Conservation (phyloP, 257 asterid species). For the Euphrasia confusa region DNA sequence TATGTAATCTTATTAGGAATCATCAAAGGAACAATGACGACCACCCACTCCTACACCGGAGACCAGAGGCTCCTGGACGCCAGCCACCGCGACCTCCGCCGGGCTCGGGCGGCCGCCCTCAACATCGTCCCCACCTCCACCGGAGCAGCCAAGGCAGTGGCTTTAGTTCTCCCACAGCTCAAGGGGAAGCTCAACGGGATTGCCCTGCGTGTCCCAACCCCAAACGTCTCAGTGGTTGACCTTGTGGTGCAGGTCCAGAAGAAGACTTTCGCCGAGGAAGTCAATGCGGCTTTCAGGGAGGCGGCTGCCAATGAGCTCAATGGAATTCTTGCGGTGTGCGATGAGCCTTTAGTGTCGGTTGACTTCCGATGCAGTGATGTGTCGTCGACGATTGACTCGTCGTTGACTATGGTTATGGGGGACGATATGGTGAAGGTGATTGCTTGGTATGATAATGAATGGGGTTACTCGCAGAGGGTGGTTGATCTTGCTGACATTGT, state of each 20-base stretch:
- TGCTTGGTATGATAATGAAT: conserved; percentile 97
- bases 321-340: conserved; percentile 76
- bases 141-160: conserved; percentile 95
- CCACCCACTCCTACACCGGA: conserved; percentile 99
- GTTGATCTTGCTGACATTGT: conserved; percentile 97
- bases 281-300: conserved; percentile 86
- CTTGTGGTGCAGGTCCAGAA: conserved; percentile 89
- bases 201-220: conserved; percentile 98
- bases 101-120: conserved; percentile 94
- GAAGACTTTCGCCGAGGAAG: conserved; percentile 94
- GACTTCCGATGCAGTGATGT: conserved; percentile 91
- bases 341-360: conserved; percentile 87
- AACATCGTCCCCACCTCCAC: conserved; percentile 97
- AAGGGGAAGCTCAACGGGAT: conserved; percentile 94
- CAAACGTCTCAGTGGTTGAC: conserved; percentile 90
- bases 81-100: conserved; percentile 93
- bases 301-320: conserved; percentile 69
- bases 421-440: conserved; percentile 97
- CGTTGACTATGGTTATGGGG: conserved; percentile 97
- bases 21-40: conserved; percentile 98
- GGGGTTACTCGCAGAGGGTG: conserved; percentile 99
- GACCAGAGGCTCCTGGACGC: conserved; percentile 98
- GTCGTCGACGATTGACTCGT: conserved; percentile 82
- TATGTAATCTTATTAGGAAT: conserved; percentile 28
- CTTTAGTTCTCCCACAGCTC: conserved; percentile 86